A percentile compares a stretch with the other conserved stretches of the same genome.
Evolutionary conservation across 75 land plant genomes (phyloP).

Genomic region (Pseudotsuga menziesii): DNA sequence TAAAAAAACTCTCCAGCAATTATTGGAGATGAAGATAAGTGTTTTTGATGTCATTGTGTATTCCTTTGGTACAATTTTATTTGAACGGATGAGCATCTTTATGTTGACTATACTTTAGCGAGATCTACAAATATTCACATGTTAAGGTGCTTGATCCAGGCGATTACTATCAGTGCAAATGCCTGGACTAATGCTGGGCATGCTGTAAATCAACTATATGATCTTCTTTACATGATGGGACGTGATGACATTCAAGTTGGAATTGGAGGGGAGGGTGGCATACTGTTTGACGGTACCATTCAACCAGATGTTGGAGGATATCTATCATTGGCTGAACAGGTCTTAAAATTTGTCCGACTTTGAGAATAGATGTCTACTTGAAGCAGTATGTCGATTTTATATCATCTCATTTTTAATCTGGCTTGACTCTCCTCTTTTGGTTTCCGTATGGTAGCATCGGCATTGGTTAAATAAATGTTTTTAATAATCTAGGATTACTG

Average conservation of each 20-base stretch:
- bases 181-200: constrained; percentile 82
- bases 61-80: too few relatives aligned
- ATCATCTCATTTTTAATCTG: not conserved
- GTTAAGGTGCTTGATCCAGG: constrained; percentile 28
- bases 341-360: not conserved
- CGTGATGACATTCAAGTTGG: constrained; percentile 83
- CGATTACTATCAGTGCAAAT: constrained; percentile 68
- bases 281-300: constrained; percentile 50
- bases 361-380: not conserved
- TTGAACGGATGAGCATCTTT: too few relatives aligned
- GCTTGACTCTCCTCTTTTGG: not conserved
- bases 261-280: constrained; percentile 89
- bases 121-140: too few relatives aligned
- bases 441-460: not conserved
- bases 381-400: not conserved
- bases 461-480: not conserved
- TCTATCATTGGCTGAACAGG: constrained; percentile 82
- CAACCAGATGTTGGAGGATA: constrained; percentile 80
- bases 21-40: too few relatives aligned
- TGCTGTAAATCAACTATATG: constrained; percentile 82
- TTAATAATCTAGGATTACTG: not conserved
- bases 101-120: too few relatives aligned
- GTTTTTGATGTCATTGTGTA: too few relatives aligned
- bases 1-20: too few relatives aligned
- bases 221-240: constrained; percentile 82